Conservation (phyloP, 2,329 filamentous ascomycete genomes). For the Reticulascus tulasneorum region DNA sequence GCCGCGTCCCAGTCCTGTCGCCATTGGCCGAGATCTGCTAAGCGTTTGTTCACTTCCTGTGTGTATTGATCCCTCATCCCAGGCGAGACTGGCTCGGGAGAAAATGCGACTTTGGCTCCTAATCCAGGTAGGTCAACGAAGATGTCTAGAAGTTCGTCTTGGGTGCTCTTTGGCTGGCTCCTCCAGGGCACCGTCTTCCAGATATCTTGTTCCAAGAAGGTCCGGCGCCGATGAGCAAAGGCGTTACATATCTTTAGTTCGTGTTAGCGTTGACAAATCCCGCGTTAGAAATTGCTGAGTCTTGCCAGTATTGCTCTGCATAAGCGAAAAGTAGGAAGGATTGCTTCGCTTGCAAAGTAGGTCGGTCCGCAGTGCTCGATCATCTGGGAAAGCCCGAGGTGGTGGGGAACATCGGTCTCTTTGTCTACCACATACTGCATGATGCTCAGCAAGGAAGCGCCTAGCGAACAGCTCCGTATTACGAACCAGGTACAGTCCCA, state of each 20-base stretch:
- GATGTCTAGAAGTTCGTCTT: conserved; percentile 4
- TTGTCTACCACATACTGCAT: conserved; percentile 4
- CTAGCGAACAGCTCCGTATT: neutral
- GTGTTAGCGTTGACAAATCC: neutral
- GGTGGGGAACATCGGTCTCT: conserved; percentile 1
- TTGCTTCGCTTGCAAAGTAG: conserved; percentile 6
- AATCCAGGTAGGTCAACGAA: conserved; percentile 3
- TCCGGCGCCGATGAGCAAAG: neutral
- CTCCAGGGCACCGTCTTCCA: conserved; percentile 6
- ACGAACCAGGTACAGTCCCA: conserved; percentile 7
- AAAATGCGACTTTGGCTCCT: neutral
- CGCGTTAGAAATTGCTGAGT: too few species aligned
- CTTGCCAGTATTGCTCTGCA: conserved; percentile 6
- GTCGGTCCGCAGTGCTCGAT: conserved; percentile 5
- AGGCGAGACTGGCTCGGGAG: neutral
- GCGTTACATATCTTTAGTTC: conserved; percentile 3
- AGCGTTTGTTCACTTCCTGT: neutral
- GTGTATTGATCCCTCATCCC: too few species aligned
- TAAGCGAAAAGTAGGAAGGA: conserved; percentile 4
- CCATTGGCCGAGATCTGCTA: neutral
- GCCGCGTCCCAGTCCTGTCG: neutral
- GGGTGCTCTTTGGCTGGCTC: neutral
- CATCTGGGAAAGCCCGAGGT: conserved; percentile 1
- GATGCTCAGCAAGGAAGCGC: too few species aligned
- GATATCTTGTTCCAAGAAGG: conserved; percentile 2